Evolutionary conservation across 768 basidiomycete genomes (phyloP), one percentile per base, ranked within the genome.

Genomic region (Suillus lakei): DNA sequence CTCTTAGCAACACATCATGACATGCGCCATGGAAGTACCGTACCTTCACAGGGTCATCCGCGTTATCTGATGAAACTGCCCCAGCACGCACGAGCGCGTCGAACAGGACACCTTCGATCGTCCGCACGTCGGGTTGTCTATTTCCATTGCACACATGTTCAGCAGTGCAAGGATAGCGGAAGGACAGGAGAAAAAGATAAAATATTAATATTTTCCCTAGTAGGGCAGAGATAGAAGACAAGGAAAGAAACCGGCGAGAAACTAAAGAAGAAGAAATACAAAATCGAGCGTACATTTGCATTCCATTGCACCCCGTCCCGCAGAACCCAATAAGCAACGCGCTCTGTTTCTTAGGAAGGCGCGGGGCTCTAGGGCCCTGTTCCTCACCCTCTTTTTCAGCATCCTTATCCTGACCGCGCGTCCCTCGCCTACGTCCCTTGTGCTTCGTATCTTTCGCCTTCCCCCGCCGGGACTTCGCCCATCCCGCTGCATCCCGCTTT

Each of bases 31-130:
- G 16, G 39, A 1, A 3, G 12, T 63, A 41, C 65, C 73, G 62
- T 63, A 93, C 95, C 82, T 98, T 99, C 32, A 87, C 85, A 34
- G 95, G 91, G 76, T 98, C 91, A 66, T 93, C 88, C 4, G 96
- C 89, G 72, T 99, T 99, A 77, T 98, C 97, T 67, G 89, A 83
- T 32, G 95, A 97, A n/a, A 99, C 91, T 5, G 95, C 96, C 12
- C 96, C 97, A 3, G 91, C 91, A 69, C 91, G 89, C 32, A 95
- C 91, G 56, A 99, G 82, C 0, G 96, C 95, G 51, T 89, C 86
- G 71, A 98, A 99, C 38, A 99, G 76, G 46, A 88, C 86, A 23
- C 94, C 93, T 77, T 99, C 98, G 67, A 99, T 95, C 1, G 98
- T 99, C 51, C 82, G 84, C 10, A 84, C 82, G 59, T 88, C 83